Evolutionary conservation across 306 rosid genomes (phyloP), one percentile per base, ranked within the genome.

Genomic region (Canavalia ensiformis): DNA sequence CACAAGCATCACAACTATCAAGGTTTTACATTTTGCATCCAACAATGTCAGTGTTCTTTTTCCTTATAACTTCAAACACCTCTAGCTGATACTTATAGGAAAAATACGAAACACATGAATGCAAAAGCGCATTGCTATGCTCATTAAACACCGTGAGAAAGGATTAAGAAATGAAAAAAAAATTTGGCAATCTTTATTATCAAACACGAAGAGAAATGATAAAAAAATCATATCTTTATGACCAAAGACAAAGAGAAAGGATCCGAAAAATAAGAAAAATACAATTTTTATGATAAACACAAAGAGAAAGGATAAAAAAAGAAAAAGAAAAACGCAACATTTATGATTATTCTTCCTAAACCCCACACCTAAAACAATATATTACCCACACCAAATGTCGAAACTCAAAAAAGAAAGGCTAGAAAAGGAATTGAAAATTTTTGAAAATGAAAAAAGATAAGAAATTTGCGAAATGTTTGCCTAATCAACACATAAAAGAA

Each of bases 1-100:
- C 7, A 95, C 88, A 33, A 95, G 94, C 97, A 95, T 87, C 9
- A 91, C 92, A 54, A 94, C 97, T 35, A 95, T 88, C 90, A 95
- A 80, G 4, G 94, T 91, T 74, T 93, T 93, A 6, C 97, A 68
- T 13, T 97, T 97, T 3, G 97, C 91, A 67, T 88, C 97, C 93
- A 95, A 78, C 65, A 91, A 95, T 2, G 95, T 95, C 60, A 95
- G 92, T 91, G 87, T 92, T 93, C 79, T 87, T 91, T 64, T 13
- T 82, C 86, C 70, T 83, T 67, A 94, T 97, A 63, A 89, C 91
- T 76, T 89, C 87, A 79, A 87, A 89, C 28, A 91, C 88, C 81
- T 90, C 89, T 73, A 55, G 52, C 72, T 95, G 97, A 84, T 91
- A 91, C 81, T 97, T 93, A 62, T 9, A 49, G 6, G 9, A 2